Conservation (phyloP, 306 rosid genomes). For the Quillaja saponaria region DNA sequence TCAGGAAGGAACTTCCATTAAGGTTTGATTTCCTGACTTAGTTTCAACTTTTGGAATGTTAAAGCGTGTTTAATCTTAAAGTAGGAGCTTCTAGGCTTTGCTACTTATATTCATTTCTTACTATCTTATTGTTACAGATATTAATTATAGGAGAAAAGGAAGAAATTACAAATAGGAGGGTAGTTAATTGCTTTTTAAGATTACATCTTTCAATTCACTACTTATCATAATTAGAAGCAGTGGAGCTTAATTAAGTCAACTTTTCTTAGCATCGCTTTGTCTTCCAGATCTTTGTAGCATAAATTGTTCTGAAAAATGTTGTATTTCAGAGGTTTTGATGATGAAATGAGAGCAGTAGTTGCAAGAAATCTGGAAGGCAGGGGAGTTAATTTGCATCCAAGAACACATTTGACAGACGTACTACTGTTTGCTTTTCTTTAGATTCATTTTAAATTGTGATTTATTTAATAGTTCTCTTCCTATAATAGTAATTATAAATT, state of each 20-base stretch:
- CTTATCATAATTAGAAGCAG: not conserved
- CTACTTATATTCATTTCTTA: too few species aligned
- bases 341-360: conserved; percentile 94
- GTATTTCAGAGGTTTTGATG: conserved; percentile 85
- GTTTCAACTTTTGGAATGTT: conserved; percentile 1
- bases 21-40: conserved; percentile 52
- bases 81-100: not conserved
- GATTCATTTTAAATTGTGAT: not conserved
- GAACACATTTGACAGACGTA: conserved; percentile 74
- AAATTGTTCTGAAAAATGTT: conserved; percentile 13
- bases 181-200: not conserved
- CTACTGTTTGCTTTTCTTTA: conserved; percentile 19
- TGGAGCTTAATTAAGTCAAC: not conserved
- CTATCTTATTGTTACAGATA: too few species aligned
- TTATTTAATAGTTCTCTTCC: conserved; percentile 24
- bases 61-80: conserved; percentile 9
- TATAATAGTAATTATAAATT: conserved; percentile 12
- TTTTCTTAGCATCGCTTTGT: not conserved
- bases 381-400: conserved; percentile 84
- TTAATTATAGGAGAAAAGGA: too few species aligned
- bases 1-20: conserved; percentile 90
- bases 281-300: not conserved
- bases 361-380: conserved; percentile 95
- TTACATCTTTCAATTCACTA: not conserved
- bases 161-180: too few species aligned